Percentiles rank a stretch among this genome's conserved stretches.
Conservation (phyloP, 345 rosid genomes). For the Populus deltoides region DNA sequence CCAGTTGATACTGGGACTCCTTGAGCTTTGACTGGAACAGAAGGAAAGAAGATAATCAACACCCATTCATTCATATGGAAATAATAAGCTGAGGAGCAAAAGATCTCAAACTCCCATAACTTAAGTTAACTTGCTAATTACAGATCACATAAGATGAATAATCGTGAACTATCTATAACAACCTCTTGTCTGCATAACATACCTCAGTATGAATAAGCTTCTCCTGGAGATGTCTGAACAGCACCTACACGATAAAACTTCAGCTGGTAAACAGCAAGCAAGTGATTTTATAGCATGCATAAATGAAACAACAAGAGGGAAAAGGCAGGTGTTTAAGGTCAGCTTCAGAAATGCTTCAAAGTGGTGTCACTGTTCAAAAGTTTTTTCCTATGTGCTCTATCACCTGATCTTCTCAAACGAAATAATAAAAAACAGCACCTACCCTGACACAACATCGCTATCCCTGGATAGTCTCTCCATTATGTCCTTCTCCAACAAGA, state of each 20-base stretch:
- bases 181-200: slow-evolving; percentile 28
- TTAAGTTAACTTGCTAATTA: slow-evolving; percentile 8
- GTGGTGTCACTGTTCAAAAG: neutral
- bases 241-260: slow-evolving; percentile 51
- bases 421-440: neutral
- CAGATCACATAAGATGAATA: slow-evolving; percentile 18
- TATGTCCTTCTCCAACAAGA: neutral
- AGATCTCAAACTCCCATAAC: slow-evolving; percentile 18
- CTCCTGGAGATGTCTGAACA: slow-evolving; percentile 87
- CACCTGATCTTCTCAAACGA: neutral
- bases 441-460: too few species aligned
- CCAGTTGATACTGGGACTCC: slow-evolving; percentile 79
- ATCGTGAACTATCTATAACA: slow-evolving; percentile 18
- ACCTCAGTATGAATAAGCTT: slow-evolving; percentile 83
- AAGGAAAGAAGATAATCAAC: slow-evolving; percentile 30
- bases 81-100: slow-evolving; percentile 21
- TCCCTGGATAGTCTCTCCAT: neutral
- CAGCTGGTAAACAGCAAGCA: slow-evolving; percentile 22
- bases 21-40: slow-evolving; percentile 69
- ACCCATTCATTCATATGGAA: slow-evolving; percentile 24
- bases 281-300: neutral
- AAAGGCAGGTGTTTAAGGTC: too few species aligned
- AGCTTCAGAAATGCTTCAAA: neutral
- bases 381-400: neutral
- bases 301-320: neutral